These are phyloP conservation scores for Solanum rostratum DNA, from an alignment of 257 asterid species.

Conservation along the genomic window DNA sequence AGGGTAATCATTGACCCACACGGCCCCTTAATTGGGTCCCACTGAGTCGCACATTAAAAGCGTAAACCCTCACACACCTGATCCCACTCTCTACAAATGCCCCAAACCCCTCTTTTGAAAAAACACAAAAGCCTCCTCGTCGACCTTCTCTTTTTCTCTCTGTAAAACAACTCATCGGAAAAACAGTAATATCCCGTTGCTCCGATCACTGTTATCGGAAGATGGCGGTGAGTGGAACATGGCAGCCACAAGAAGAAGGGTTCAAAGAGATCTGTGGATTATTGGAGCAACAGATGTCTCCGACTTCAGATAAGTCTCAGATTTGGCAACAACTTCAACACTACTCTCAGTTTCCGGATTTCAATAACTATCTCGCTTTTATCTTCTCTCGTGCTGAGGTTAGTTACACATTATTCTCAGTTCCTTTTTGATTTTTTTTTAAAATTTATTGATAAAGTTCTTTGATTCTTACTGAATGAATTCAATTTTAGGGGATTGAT, in stretches of 20 bases:
- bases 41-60: background rate
- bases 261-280: constrained; percentile 91
- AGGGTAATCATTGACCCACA: background rate
- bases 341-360: constrained; percentile 89
- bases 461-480: background rate
- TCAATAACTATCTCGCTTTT: constrained; percentile 88
- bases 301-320: constrained; percentile 64
- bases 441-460: background rate
- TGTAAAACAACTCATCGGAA: background rate
- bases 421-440: background rate
- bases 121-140: background rate
- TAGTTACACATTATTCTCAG: background rate
- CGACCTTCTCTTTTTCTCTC: constrained; percentile 1
- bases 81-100: background rate
- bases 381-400: constrained; percentile 89
- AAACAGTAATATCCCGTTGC: background rate
- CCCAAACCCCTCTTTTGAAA: background rate
- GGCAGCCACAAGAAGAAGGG: constrained; percentile 91
- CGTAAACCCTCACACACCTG: background rate
- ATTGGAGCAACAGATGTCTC: constrained; percentile 86
- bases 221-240: constrained; percentile 36
- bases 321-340: constrained; percentile 84
- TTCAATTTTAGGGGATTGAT: background rate
- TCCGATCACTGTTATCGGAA: background rate
- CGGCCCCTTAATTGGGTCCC: background rate